phyloP scores from a whole-genome alignment of 2,329 filamentous ascomycete species.

The Claviceps maximensis region DNA sequence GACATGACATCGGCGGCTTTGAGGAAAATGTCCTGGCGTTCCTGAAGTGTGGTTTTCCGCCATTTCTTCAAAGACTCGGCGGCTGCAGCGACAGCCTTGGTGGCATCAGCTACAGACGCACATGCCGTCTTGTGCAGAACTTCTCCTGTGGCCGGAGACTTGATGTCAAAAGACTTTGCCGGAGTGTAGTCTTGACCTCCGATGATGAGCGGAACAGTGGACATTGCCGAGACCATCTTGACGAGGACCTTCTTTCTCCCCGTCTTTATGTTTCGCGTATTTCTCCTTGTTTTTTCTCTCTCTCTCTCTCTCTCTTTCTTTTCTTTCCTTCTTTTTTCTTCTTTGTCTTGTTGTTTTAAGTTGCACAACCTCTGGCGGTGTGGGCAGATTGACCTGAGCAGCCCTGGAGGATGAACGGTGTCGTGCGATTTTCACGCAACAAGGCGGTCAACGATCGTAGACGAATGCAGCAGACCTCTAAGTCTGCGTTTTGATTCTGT shows the following conservation, averaged over 20 bases:
- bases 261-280: too few relatives aligned
- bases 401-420: not conserved
- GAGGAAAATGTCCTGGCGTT: constrained; percentile 56
- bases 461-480: not conserved
- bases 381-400: not conserved
- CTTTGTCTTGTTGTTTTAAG: not conserved
- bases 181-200: constrained; percentile 31
- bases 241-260: not conserved
- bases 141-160: constrained; percentile 39
- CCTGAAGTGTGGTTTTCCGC: constrained; percentile 45
- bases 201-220: constrained; percentile 27
- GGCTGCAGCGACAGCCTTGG: constrained; percentile 39
- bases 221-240: not conserved
- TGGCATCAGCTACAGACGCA: constrained; percentile 41
- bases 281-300: not conserved
- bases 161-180: constrained; percentile 38
- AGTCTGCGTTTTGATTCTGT: not conserved
- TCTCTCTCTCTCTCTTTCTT: not conserved
- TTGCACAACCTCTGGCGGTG: not conserved
- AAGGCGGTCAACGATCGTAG: not conserved
- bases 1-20: constrained; percentile 54
- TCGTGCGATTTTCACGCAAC: not conserved
- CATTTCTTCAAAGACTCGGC: constrained; percentile 57
- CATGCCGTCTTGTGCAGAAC: constrained; percentile 43
- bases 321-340: not conserved